Evolutionary conservation across 352 stramenopile genomes (phyloP).

Genomic region (Phytopythium helicoides): DNA sequence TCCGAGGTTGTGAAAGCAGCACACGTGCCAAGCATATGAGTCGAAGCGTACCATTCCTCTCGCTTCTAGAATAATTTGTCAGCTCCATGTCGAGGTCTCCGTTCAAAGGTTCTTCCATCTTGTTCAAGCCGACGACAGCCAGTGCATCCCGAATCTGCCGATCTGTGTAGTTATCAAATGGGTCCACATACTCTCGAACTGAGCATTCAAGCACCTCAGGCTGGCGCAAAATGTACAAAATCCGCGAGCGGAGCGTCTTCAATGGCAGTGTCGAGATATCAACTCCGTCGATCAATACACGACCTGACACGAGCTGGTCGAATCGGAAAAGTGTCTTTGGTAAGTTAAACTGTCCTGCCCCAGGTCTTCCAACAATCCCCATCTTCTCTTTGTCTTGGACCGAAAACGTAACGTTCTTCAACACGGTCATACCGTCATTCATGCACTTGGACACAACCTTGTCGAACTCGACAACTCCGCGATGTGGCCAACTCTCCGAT

Average conservation of each 20-base stretch:
- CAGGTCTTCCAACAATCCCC: slow-evolving; percentile 36
- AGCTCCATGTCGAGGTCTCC: slow-evolving; percentile 18
- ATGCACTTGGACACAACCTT: slow-evolving; percentile 87
- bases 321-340: slow-evolving; percentile 35
- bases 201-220: slow-evolving; percentile 88
- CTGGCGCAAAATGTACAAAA: slow-evolving; percentile 48
- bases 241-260: slow-evolving; percentile 22
- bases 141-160: slow-evolving; percentile 74
- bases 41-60: slow-evolving; percentile 83
- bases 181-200: slow-evolving; percentile 83
- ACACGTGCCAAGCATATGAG: slow-evolving; percentile 90
- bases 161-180: slow-evolving; percentile 70
- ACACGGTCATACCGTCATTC: slow-evolving; percentile 43
- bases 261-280: slow-evolving; percentile 34
- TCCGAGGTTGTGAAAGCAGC: slow-evolving; percentile 74
- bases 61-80: slow-evolving; percentile 16
- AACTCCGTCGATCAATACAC: slow-evolving; percentile 38
- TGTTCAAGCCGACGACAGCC: slow-evolving; percentile 63
- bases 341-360: slow-evolving; percentile 84
- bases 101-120: slow-evolving; percentile 14
- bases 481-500: slow-evolving; percentile 52
- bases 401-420: slow-evolving; percentile 56
- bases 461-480: slow-evolving; percentile 77
- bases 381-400: slow-evolving; percentile 64
- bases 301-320: slow-evolving; percentile 77